A percentile compares a stretch with the other conserved stretches of the same genome.
phyloP scores from a whole-genome alignment of 2,329 filamentous ascomycete species.

The Drechslerella dactyloides region DNA sequence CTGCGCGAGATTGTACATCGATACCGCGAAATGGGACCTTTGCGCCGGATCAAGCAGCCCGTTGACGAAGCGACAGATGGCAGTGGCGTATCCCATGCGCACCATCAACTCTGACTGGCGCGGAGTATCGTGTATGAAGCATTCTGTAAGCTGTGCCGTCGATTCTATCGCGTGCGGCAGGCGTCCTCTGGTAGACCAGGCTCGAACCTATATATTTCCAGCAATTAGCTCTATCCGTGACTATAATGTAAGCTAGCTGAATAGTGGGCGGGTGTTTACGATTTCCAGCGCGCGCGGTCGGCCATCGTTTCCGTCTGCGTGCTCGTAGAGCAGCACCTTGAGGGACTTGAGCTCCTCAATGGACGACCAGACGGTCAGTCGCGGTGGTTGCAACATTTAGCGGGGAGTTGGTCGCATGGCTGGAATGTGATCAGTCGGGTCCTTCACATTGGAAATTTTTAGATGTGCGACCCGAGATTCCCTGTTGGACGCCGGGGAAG shows the following conservation, averaged over 20 bases:
- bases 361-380: constrained; percentile 49
- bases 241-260: background rate
- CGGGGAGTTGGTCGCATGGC: constrained; percentile 15
- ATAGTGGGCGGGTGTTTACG: constrained; percentile 5
- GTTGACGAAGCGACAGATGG: constrained; percentile 80
- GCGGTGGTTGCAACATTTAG: constrained; percentile 50
- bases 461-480: constrained; percentile 8
- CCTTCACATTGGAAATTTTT: constrained; percentile 32
- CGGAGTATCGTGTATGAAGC: constrained; percentile 69
- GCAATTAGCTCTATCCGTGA: constrained; percentile 6
- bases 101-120: constrained; percentile 66
- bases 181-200: constrained; percentile 74
- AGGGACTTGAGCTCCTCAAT: constrained; percentile 45
- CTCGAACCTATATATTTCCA: constrained; percentile 45
- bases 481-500: background rate
- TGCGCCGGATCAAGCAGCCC: constrained; percentile 76
- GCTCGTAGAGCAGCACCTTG: constrained; percentile 45
- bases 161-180: constrained; percentile 82
- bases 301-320: constrained; percentile 32
- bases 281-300: constrained; percentile 39
- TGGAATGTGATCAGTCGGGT: background rate
- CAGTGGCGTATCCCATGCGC: constrained; percentile 73
- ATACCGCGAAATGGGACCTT: constrained; percentile 68
- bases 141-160: constrained; percentile 74
- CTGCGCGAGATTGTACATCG: constrained; percentile 74